Evolutionary conservation across 805 yeast genomes (phyloP).

Genomic region (Debaryomyces tyrocola): DNA sequence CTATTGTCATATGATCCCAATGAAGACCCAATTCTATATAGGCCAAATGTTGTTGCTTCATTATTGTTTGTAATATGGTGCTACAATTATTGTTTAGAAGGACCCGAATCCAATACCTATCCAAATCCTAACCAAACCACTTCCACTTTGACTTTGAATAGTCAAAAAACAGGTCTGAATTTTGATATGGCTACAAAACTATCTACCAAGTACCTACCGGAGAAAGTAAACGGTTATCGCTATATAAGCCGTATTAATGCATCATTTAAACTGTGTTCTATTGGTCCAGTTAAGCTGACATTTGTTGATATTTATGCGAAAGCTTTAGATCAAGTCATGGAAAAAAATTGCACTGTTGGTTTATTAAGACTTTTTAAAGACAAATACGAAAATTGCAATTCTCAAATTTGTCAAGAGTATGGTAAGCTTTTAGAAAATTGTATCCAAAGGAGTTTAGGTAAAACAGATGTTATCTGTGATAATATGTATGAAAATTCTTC

Average conservation of each 20-base stretch:
- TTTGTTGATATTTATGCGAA: slow-evolving; percentile 28
- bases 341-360: slow-evolving; percentile 54
- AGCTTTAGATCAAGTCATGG: slow-evolving; percentile 36
- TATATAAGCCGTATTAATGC: slow-evolving; percentile 52
- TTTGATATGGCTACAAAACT: neutral
- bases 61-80: slow-evolving; percentile 49
- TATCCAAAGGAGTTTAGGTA: slow-evolving; percentile 52
- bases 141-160: neutral
- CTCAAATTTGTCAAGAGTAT: slow-evolving; percentile 57
- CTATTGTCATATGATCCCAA: slow-evolving; percentile 43
- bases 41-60: slow-evolving; percentile 41
- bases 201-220: slow-evolving; percentile 8
- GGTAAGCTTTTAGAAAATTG: slow-evolving; percentile 53
- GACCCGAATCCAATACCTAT: slow-evolving; percentile 34
- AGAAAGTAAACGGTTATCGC: slow-evolving; percentile 39
- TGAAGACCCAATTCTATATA: slow-evolving; percentile 39
- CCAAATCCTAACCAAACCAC: neutral
- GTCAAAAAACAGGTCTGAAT: slow-evolving; percentile 1
- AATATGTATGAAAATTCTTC: slow-evolving; percentile 9
- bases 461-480: slow-evolving; percentile 14
- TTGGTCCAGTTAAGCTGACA: neutral
- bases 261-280: slow-evolving; percentile 15
- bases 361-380: slow-evolving; percentile 45
- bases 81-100: slow-evolving; percentile 47
- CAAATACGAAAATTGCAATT: slow-evolving; percentile 35